Conservation (phyloP, 495 filamentous ascomycete species). For the Darksidea phi region DNA sequence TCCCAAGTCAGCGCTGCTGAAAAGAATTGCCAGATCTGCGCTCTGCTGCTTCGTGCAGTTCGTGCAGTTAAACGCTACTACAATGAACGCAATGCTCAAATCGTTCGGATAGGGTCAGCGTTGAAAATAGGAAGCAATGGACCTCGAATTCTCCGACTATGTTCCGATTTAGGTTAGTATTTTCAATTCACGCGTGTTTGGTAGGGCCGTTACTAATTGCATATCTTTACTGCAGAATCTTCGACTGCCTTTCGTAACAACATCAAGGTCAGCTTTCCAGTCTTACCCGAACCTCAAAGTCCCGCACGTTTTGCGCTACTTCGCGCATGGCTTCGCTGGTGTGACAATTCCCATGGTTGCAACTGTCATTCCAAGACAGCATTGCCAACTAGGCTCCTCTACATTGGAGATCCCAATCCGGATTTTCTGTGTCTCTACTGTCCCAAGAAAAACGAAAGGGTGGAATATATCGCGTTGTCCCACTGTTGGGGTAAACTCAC, state of each 20-base stretch:
- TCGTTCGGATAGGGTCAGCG: constrained; percentile 4
- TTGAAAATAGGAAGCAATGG: constrained; percentile 13
- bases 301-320: constrained; percentile 14
- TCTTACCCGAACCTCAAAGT: constrained; percentile 1
- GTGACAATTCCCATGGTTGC: constrained; percentile 10
- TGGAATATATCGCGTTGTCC: constrained; percentile 11
- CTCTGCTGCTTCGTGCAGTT: background rate
- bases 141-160: constrained; percentile 6
- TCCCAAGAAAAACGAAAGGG: background rate
- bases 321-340: constrained; percentile 23
- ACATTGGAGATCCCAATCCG: constrained; percentile 9
- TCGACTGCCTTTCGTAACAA: background rate
- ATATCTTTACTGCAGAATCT: constrained; percentile 7
- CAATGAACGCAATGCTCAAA: constrained; percentile 2
- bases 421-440: constrained; percentile 7
- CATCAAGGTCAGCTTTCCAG: constrained; percentile 5
- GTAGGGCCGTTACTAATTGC: constrained; percentile 4
- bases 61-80: background rate
- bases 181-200: background rate
- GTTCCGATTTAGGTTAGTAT: constrained; percentile 20
- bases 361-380: constrained; percentile 6
- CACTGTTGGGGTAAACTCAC: constrained; percentile 2
- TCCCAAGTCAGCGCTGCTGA: constrained; percentile 7
- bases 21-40: constrained; percentile 12
- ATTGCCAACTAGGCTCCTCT: constrained; percentile 20